Conservation (phyloP, 805 yeast species). For the Saccharomycopsis sp. region DNA sequence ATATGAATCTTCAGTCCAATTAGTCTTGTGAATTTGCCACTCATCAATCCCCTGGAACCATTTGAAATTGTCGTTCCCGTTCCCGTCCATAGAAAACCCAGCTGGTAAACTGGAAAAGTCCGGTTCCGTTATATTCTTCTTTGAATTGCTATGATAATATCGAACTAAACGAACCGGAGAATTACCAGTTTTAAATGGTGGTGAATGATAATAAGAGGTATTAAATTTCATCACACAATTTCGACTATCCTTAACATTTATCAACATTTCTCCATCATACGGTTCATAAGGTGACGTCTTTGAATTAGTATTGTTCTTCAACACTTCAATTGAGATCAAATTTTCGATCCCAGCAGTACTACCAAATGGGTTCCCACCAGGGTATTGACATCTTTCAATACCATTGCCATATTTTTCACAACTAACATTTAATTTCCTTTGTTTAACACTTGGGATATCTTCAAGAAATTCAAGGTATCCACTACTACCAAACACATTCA, state of each 20-base stretch:
- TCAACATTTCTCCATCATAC: slow-evolving; percentile 51
- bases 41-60: slow-evolving; percentile 56
- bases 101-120: background rate
- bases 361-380: slow-evolving; percentile 36
- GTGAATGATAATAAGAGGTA: slow-evolving; percentile 35
- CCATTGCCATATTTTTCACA: slow-evolving; percentile 33
- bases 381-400: slow-evolving; percentile 46
- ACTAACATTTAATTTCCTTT: no score
- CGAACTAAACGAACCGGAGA: slow-evolving; percentile 64
- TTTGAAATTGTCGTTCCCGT: slow-evolving; percentile 44
- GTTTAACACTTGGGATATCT: slow-evolving; percentile 63
- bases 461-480: slow-evolving; percentile 42
- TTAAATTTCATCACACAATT: slow-evolving; percentile 58
- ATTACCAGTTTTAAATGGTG: slow-evolving; percentile 27
- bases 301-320: slow-evolving; percentile 34
- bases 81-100: slow-evolving; percentile 28
- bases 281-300: slow-evolving; percentile 55
- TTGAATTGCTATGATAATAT: slow-evolving; percentile 34
- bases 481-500: slow-evolving; percentile 44
- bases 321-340: slow-evolving; percentile 33
- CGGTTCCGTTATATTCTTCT: slow-evolving; percentile 11
- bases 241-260: slow-evolving; percentile 56
- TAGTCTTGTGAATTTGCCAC: slow-evolving; percentile 56
- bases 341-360: background rate
- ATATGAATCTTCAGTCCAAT: slow-evolving; percentile 46